Percentiles rank a stretch among this genome's conserved stretches.
These are phyloP conservation scores for Taphrina populina DNA, from an alignment of 1,139 yeast genomes.

Conservation along the genomic window DNA sequence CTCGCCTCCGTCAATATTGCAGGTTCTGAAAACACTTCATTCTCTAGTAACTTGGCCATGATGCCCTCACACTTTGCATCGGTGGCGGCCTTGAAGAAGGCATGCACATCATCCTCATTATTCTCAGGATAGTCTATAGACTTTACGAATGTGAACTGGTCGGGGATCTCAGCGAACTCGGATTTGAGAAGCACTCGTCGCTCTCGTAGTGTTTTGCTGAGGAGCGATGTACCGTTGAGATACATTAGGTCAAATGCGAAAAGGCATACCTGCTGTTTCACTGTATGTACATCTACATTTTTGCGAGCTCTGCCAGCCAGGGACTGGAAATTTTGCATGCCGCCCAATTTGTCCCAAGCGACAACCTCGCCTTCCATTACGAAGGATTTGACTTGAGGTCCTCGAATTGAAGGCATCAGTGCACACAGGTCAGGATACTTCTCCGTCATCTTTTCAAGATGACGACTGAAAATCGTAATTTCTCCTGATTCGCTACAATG, in stretches of 20 bases:
- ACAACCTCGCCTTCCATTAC: conserved; percentile 82
- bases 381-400: conserved; percentile 35
- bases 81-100: conserved; percentile 84
- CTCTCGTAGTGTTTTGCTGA: conserved; percentile 64
- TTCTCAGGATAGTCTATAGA: conserved; percentile 58
- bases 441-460: conserved; percentile 95
- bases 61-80: conserved; percentile 91
- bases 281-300: conserved; percentile 81
- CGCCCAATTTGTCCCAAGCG: conserved; percentile 80
- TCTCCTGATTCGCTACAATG: conserved; percentile 67
- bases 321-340: conserved; percentile 85
- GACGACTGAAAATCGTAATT: conserved; percentile 81
- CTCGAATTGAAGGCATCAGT: conserved; percentile 26
- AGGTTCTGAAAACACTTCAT: conserved; percentile 57
- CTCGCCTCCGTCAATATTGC: neutral
- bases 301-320: conserved; percentile 90
- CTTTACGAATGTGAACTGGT: conserved; percentile 80
- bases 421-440: conserved; percentile 86
- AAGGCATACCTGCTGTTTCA: conserved; percentile 84
- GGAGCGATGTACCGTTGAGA: conserved; percentile 65
- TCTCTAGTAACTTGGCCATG: conserved; percentile 88
- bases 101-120: conserved; percentile 67
- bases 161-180: conserved; percentile 63
- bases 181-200: conserved; percentile 63
- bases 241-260: conserved; percentile 87